These are phyloP conservation scores for Phylloporus sp. DNA, from an alignment of 768 basidiomycete genomes.

Conservation along the genomic window DNA sequence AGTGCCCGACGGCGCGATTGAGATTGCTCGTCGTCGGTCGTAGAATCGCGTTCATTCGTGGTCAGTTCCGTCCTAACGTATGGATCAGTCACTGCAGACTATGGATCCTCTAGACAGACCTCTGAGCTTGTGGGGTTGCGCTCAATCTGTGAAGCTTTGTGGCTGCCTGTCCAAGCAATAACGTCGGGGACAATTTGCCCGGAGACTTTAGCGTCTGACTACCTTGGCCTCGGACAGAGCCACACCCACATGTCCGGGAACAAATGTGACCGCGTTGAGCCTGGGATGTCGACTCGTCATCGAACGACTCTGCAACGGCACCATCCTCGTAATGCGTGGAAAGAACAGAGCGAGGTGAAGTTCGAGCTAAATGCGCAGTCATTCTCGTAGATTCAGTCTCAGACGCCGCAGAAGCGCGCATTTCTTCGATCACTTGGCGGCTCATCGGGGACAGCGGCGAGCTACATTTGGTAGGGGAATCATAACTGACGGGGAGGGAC, in stretches of 20 bases:
- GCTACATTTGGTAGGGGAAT: neutral
- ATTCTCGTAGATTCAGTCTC: neutral
- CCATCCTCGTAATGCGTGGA: neutral
- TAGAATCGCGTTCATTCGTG: neutral
- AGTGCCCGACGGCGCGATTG: neutral
- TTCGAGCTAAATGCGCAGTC: neutral
- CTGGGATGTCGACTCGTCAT: neutral
- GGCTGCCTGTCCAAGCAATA: neutral
- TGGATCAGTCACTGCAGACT: neutral
- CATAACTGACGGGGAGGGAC: neutral
- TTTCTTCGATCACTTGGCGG: slow-evolving; percentile 16
- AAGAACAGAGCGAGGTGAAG: neutral
- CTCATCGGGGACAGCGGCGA: slow-evolving; percentile 19
- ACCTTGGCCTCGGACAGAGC: neutral
- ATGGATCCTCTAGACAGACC: slow-evolving; percentile 3
- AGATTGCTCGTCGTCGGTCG: neutral
- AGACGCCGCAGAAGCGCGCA: neutral
- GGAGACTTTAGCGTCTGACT: neutral
- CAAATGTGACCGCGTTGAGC: neutral
- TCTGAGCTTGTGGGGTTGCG: neutral
- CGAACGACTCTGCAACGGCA: neutral
- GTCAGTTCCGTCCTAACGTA: neutral
- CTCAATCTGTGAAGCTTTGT: slow-evolving; percentile 3
- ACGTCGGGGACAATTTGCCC: neutral
- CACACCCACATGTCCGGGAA: neutral